Conservation (phyloP, 1,284 basidiomycete genomes). For the Ustilago crameri region DNA sequence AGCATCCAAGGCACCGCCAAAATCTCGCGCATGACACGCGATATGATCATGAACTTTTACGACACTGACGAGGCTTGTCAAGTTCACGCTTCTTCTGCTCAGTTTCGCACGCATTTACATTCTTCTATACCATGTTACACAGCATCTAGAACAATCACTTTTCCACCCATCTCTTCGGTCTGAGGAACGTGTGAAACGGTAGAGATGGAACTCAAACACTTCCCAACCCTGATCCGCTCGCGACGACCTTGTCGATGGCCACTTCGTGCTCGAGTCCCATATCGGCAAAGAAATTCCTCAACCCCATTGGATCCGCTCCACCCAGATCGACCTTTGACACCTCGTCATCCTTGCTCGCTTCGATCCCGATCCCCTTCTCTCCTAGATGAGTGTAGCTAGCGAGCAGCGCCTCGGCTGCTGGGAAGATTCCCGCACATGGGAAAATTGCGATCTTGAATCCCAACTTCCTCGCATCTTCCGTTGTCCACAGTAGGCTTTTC, state of each 20-base stretch:
- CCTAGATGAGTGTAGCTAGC: conserved; percentile 31
- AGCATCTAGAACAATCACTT: conserved; percentile 1
- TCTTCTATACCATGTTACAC: conserved; percentile 1
- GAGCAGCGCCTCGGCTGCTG: conserved; percentile 26
- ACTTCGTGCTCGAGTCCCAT: conserved; percentile 50
- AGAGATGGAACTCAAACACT: conserved; percentile 5
- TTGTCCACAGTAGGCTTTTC: conserved; percentile 39
- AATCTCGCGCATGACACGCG: conserved; percentile 12
- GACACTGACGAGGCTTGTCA: neutral
- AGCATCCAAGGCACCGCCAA: conserved; percentile 32
- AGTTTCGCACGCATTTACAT: neutral
- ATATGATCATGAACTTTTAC: neutral
- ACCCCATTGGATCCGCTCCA: conserved; percentile 29
- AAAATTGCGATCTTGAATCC: conserved; percentile 52
- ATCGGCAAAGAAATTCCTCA: conserved; percentile 47
- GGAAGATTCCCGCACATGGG: conserved; percentile 48
- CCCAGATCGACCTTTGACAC: conserved; percentile 23
- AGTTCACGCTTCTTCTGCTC: neutral
- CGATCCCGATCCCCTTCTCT: conserved; percentile 67
- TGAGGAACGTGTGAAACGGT: neutral
- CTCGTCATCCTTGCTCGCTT: conserved; percentile 12
- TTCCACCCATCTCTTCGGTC: no score
- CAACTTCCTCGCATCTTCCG: conserved; percentile 12
- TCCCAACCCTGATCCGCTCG: conserved; percentile 25
- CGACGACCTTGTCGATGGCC: conserved; percentile 29